phyloP scores from a whole-genome alignment of 169 alveolate species.

The Eimeria sp. region DNA sequence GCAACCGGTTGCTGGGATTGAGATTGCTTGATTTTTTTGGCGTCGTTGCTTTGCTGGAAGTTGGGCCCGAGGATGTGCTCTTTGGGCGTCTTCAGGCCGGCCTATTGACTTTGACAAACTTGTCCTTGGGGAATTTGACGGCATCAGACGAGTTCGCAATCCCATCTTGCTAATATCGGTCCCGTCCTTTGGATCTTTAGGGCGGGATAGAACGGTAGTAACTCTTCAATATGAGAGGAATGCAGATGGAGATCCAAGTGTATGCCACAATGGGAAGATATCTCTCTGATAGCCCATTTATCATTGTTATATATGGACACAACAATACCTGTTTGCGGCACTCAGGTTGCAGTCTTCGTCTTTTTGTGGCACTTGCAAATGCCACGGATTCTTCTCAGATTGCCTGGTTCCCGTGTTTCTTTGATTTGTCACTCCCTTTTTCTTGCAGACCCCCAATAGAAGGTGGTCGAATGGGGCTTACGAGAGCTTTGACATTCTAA shows the following conservation, averaged over 20 bases:
- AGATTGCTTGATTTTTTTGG: background rate
- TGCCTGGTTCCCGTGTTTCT: background rate
- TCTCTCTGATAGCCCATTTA: background rate
- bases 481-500: constrained; percentile 92
- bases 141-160: constrained; percentile 76
- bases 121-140: constrained; percentile 38
- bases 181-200: constrained; percentile 75
- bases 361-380: background rate
- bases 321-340: background rate
- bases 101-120: constrained; percentile 68
- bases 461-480: constrained; percentile 89
- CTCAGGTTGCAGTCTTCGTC: background rate
- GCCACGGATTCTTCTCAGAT: background rate
- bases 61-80: background rate
- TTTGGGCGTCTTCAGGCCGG: constrained; percentile 46
- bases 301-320: no score
- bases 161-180: constrained; percentile 65
- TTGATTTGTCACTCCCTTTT: background rate
- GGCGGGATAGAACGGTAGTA: constrained; percentile 36
- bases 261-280: background rate
- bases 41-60: background rate
- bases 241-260: constrained; percentile 79
- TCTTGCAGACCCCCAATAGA: constrained; percentile 86
- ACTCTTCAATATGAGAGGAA: constrained; percentile 64
- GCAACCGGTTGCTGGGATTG: background rate